Evolutionary conservation across 805 yeast species (phyloP), one percentile per base, ranked within the genome.

Genomic region (Saturnispora gosingensis): DNA sequence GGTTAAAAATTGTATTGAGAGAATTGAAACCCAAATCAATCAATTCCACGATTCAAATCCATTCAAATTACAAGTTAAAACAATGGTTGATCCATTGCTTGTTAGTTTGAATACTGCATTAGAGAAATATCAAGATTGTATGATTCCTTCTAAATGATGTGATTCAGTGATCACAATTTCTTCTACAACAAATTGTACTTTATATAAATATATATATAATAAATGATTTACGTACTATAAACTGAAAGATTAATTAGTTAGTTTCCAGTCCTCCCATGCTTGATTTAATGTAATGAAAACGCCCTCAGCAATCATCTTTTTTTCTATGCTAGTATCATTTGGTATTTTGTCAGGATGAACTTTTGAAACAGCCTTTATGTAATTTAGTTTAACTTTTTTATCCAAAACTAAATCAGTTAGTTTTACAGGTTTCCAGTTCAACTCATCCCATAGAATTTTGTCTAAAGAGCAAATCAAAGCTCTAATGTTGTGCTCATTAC

Each of bases 231-330:
- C 30, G 24, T 48, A 10, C 13, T 9, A 48, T 7, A 18, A 38
- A 18, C 24, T 38, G 3, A 18, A 38, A 9, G 2, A 38, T 38
- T 38, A 15, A 13, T 38, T 18, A 8, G 42, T 3, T 10, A 27
- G 43, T 60, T 83, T 85, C 65, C 88, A 89, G 20, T 66, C 68
- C 58, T 88, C 97, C 98, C 99, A 93, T 2, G 97, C 89, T 58
- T 81, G 77, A 66, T 89, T 91, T 55, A 93, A 71, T 0, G 82
- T 74, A 39, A 89, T 85, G 63, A 93, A 93, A 0, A 91, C 91
- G 24, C 81, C 81, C 59, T 90, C 91, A 15, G 97, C 93, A 45
- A 91, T 74, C 83, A 91, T 77, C 63, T 84, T 83, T 52, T 80
- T 78, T 60, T 88, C 95, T 5, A 81, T 71, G 7, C 82, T 70